These are phyloP conservation scores for Trametes sp. DNA, from an alignment of 1,284 basidiomycete species.

Conservation along the genomic window DNA sequence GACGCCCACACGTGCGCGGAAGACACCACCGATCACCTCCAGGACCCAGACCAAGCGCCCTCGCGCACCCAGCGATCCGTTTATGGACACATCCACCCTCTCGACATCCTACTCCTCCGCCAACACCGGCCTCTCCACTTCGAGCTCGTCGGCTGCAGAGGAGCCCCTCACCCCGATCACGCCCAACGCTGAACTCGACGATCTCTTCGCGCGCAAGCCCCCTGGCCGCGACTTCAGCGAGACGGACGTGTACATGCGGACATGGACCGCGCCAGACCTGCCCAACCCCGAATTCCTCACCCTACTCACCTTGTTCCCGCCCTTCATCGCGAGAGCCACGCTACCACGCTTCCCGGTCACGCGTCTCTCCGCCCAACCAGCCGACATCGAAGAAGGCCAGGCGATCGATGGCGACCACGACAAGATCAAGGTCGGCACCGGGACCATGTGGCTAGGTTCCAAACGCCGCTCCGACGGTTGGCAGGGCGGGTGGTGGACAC, in stretches of 20 bases:
- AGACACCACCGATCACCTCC: conserved; percentile 48
- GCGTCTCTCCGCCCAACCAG: conserved; percentile 42
- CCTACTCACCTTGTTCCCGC: conserved; percentile 71
- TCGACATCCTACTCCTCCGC: conserved; percentile 66
- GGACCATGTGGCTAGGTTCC: conserved; percentile 71
- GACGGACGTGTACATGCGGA: conserved; percentile 64
- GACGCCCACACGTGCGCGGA: conserved; percentile 44
- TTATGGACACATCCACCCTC: conserved; percentile 64
- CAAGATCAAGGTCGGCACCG: conserved; percentile 73
- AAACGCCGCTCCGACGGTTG: conserved; percentile 64
- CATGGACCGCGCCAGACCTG: conserved; percentile 76
- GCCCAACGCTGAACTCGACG: conserved; percentile 46
- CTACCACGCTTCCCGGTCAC: conserved; percentile 67
- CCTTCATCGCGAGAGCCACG: conserved; percentile 68
- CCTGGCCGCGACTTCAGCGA: conserved; percentile 46
- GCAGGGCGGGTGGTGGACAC: conserved; percentile 77
- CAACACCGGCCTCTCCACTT: conserved; percentile 46
- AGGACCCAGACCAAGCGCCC: conserved; percentile 63
- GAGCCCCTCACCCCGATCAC: conserved; percentile 50
- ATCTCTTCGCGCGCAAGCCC: conserved; percentile 43
- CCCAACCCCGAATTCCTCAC: conserved; percentile 69
- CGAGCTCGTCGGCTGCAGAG: conserved; percentile 44
- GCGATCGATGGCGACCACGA: conserved; percentile 58
- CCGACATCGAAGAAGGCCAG: conserved; percentile 72
- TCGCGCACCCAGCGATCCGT: conserved; percentile 80